Percentiles rank a stretch among this genome's conserved stretches.
Evolutionary conservation across 257 asterid species (phyloP).

Genomic region (Plantago ovata): DNA sequence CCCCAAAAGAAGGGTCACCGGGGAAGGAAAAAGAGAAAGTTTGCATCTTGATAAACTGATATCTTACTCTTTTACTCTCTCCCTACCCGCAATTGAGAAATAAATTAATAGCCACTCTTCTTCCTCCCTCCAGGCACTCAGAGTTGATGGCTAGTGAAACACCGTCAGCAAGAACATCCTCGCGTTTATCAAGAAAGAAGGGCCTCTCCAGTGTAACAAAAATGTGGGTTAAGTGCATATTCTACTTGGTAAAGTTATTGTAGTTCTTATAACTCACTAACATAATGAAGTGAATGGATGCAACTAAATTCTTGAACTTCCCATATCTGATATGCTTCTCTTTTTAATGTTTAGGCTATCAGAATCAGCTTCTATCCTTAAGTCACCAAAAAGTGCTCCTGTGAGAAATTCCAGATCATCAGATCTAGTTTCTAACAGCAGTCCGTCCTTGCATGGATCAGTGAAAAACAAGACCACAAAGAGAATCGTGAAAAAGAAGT

Average conservation of each 20-base stretch:
- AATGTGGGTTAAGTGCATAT: conserved; percentile 38
- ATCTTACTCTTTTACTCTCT: conserved; percentile 17
- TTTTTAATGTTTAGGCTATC: conserved; percentile 39
- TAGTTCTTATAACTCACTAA: conserved; percentile 16
- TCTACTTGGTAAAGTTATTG: conserved; percentile 4
- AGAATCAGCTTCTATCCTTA: conserved; percentile 30
- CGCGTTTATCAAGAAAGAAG: conserved; percentile 38
- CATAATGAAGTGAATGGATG: not conserved
- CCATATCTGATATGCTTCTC: conserved; percentile 23
- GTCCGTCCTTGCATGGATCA: conserved; percentile 28
- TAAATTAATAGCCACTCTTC: conserved; percentile 14
- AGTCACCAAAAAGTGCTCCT: conserved; percentile 36
- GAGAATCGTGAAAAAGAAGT: conserved; percentile 54
- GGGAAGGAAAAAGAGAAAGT: conserved; percentile 84
- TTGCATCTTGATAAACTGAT: conserved; percentile 30
- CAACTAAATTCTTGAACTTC: too few relatives aligned
- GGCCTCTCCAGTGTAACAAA: conserved; percentile 38
- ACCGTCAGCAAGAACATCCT: conserved; percentile 35
- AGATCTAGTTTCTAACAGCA: conserved; percentile 37
- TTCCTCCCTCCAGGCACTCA: conserved; percentile 43
- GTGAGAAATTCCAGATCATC: conserved; percentile 33
- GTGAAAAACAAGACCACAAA: conserved; percentile 33
- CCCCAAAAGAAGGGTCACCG: conserved; percentile 44
- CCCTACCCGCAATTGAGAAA: conserved; percentile 8
- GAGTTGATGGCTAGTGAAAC: conserved; percentile 35